Evolutionary conservation across 768 basidiomycete genomes (phyloP), one percentile per base, ranked within the genome.

Genomic region (Lactarius psammicola): DNA sequence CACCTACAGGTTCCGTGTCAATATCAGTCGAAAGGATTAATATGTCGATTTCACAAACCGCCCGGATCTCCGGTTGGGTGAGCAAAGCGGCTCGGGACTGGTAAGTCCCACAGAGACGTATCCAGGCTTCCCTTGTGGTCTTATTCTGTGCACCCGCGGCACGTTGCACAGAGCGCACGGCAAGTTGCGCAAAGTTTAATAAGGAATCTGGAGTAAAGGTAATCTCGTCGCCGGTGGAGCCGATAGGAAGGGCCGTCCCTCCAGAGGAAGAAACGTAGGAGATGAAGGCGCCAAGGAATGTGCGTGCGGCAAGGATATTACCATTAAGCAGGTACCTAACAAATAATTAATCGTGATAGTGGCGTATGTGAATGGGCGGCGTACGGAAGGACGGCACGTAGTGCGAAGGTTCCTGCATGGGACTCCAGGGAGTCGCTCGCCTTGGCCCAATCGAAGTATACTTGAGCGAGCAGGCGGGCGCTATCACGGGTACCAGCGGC

Each of bases 161-260:
- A 28, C 93, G 85, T 74, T 98, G 96, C 69, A 92, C 93, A n/a
- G 89, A 89, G 60, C 89, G 75, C 13, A 98, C 85, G 0, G 91
- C 93, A 61, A 98, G 84, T 72, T 99, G 97, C 2, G 89, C 80
- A 75, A 96, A 98, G 74, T 97, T 99, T 65, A 97, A 79, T 7
- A 87, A 79, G 0, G 84, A 77, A 68, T 95, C 90, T 31, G 83
- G 84, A 5, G 93, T 95, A 62, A 94, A 79, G 17, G 84, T 75
- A 4, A 97, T 81, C 71, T 95, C 91, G 63, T 72, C 11, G 77
- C 70, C 30, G 78, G 76, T 67, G 81, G 75, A 56, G 80, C 71
- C 46, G 82, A 80, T 8, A 71, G 71, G 64, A 80, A 67, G 46
- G 77, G 74, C 23, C 11, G 49, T 13, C 9, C 82, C 79, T 62